These are phyloP conservation scores for Afroboletus lepidellus DNA, from an alignment of 1,284 basidiomycete genomes.

Conservation along the genomic window DNA sequence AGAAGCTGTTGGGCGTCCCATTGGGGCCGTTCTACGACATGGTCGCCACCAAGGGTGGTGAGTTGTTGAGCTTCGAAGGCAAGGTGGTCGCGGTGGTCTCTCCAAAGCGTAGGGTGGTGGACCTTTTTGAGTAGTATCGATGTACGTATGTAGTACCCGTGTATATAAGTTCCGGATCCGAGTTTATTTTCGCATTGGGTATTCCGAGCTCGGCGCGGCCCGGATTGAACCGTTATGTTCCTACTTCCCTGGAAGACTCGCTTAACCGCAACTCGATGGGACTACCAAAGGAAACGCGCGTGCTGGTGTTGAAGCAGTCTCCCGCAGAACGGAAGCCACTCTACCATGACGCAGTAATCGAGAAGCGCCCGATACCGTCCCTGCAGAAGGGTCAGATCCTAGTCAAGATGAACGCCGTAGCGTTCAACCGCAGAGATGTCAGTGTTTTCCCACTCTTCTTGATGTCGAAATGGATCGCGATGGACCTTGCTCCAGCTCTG, in stretches of 20 bases:
- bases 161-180: too few species aligned
- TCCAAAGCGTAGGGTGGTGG: constrained; percentile 30
- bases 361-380: constrained; percentile 45
- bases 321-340: constrained; percentile 32
- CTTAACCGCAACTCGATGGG: too few species aligned
- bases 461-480: not conserved
- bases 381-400: constrained; percentile 58
- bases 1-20: constrained; percentile 53
- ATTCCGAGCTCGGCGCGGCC: too few species aligned
- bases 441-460: constrained; percentile 22
- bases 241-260: not conserved
- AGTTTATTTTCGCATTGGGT: too few species aligned
- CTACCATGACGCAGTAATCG: constrained; percentile 54
- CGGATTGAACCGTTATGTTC: too few species aligned
- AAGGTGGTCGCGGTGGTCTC: constrained; percentile 50
- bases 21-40: constrained; percentile 38
- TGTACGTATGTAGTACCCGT: not conserved
- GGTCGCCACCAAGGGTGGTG: constrained; percentile 50
- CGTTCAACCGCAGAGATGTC: constrained; percentile 83
- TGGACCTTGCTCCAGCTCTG: constrained; percentile 55
- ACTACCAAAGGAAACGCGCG: constrained; percentile 37
- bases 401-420: constrained; percentile 64
- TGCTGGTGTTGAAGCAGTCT: constrained; percentile 44
- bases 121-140: constrained; percentile 22
- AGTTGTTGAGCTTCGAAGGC: constrained; percentile 41